Conservation (phyloP, 768 basidiomycete species). For the Chalciporus pseudorubinellus region DNA sequence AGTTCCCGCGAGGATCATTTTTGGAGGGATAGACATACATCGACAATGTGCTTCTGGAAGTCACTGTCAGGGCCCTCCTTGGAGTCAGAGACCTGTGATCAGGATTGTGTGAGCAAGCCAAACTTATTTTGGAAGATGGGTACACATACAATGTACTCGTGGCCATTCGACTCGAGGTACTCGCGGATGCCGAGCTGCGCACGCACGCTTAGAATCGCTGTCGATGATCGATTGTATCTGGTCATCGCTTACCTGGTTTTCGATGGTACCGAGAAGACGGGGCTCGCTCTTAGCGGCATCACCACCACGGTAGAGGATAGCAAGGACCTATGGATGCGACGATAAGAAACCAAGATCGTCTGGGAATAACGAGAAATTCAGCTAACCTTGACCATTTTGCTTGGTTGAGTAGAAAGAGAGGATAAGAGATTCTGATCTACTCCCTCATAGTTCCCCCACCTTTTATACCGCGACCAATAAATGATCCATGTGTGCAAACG, state of each 20-base stretch:
- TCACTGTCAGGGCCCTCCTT: constrained; percentile 81
- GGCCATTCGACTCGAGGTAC: constrained; percentile 70
- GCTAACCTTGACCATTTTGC: constrained; percentile 45
- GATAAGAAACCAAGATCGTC: background rate
- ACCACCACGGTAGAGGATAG: constrained; percentile 71
- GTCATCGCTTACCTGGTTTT: constrained; percentile 59
- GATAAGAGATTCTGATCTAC: constrained; percentile 8
- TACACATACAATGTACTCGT: constrained; percentile 63
- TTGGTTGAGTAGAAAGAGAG: constrained; percentile 5
- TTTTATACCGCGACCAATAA: constrained; percentile 19
- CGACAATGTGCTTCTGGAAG: constrained; percentile 80
- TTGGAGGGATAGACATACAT: constrained; percentile 45
- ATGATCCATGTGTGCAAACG: background rate
- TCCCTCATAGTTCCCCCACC: background rate
- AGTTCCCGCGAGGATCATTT: constrained; percentile 10
- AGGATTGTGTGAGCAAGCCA: constrained; percentile 2
- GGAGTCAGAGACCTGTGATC: constrained; percentile 63
- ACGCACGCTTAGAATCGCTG: background rate
- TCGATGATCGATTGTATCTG: background rate
- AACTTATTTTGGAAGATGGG: background rate
- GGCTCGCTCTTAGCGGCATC: constrained; percentile 65
- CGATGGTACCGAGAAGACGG: constrained; percentile 74
- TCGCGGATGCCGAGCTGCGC: constrained; percentile 65
- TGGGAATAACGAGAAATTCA: background rate
- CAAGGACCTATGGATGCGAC: constrained; percentile 50